Base-by-base conservation (phyloP, 2,329 filamentous ascomycete species). In the Setomelanomma holmii region DNA sequence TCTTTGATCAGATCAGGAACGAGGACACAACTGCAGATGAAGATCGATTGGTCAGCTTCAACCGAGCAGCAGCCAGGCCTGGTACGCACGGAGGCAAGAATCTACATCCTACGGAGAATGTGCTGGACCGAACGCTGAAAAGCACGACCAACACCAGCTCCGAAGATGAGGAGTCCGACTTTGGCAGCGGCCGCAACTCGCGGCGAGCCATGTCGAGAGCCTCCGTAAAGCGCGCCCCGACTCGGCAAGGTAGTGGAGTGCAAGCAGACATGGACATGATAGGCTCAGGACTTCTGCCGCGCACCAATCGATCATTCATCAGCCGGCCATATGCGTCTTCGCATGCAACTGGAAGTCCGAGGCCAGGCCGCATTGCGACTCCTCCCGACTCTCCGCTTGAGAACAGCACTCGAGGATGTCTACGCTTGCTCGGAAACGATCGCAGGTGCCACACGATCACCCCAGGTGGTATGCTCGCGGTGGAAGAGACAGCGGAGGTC, bases 1-100 rank as follows among this genome's bases (percentile, higher is more conserved):
- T 98, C 7, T 99, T 99, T 71, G 89, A 93, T 60, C 89, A 97
- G 75, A 95, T 98, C 74, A 84, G 91, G 53, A 91, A 90, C 61
- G 91, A 96, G 50, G 93, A 98, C 65, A 88, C 86, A 23, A 86
- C 93, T 7, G 90, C 93, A n/a, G 93, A 96, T 50, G 89, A 93
- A 47, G 90, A 91, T 59, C 88, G 93, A n/a, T 77, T 99, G 34
- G 93, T 97, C 27, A 89, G 90, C 48, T 92, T 96, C 76, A 98
- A 98, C 71, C 86, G 91, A 27, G 67, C 85, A 4, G 69, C 74
- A 21, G n/a, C n/a, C n/a, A 70, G 78, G 40, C 79, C 79, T 16
- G 79, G 79, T n/a, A 81, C 79, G 17, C 76, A 80, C 58, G 79
- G 79, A 0, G 93, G 93, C 34, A 96, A 96, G 78, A 98, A 98